Base-by-base conservation (phyloP, 2,329 filamentous ascomycete species). In the Septoria linicola region DNA sequence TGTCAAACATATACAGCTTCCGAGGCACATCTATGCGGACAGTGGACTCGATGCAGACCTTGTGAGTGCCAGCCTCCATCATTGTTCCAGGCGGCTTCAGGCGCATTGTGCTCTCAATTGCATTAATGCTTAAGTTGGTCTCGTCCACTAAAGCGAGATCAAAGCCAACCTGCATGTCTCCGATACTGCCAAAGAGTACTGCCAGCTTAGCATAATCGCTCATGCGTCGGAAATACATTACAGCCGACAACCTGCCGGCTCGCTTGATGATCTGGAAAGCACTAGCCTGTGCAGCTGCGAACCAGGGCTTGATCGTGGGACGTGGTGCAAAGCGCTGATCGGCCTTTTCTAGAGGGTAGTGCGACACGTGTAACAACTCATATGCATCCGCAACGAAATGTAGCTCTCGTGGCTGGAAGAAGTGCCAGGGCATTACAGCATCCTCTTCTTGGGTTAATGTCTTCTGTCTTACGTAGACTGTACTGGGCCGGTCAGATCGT, bases 401-500 rank as follows among this genome's bases (percentile, higher is more conserved):
- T 14, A 49, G 30, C 4, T 42, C 21, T 20, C 46, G 45, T 4
- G 55, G 54, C 30, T 49, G 37, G 39, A 56, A 49, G 14, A 56
- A 45, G 35, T 58, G 53, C 16, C 36, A 51, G 13, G 53, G 55
- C 41, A 53, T 57, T 8, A 58, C 21, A 11, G 36, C 43, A 17
- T 41, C 32, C 8, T 17, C 21, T 8, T 41, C 41, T 31, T 39
- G 41, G 8, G 27, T 35, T 3, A 21, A 16, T 7, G 32, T 23
- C 30, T 44, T 46, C 32, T 69, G 65, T 10, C 62, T 60, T n/a
- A 69, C 57, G 32, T 64, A 70, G 8, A 68, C 54, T 1, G 57
- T 64, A 32, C 59, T 49, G 5, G 57, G 40, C 6, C 44, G 51
- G 1, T 63, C 66, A 2, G 60, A 54, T 19, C 44, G 31, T 13